phyloP scores from a whole-genome alignment of 2,329 filamentous ascomycete species.

The Cadophora sp. region DNA sequence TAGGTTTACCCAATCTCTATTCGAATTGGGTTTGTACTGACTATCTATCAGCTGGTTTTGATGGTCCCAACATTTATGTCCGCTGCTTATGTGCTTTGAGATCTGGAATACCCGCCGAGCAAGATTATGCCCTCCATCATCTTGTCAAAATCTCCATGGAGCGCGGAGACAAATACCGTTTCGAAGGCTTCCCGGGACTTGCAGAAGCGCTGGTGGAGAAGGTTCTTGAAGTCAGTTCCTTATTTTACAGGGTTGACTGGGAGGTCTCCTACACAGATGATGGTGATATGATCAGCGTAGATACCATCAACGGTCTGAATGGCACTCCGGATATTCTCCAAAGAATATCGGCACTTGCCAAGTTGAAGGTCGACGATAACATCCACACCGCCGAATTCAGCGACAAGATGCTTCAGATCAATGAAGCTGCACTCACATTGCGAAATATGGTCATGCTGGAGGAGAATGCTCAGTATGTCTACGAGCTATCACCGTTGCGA shows the following conservation, averaged over 20 bases:
- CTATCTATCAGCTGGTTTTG: slow-evolving; percentile 57
- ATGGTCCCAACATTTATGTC: slow-evolving; percentile 89
- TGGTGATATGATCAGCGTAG: slow-evolving; percentile 55
- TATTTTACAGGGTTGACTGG: slow-evolving; percentile 88
- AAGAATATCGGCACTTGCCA: slow-evolving; percentile 69
- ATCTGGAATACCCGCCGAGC: slow-evolving; percentile 79
- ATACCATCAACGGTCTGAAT: slow-evolving; percentile 67
- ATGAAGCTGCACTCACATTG: slow-evolving; percentile 85
- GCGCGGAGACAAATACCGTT: slow-evolving; percentile 93
- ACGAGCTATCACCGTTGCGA: slow-evolving; percentile 75
- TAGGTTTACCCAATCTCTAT: slow-evolving; percentile 49
- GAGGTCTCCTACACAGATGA: slow-evolving; percentile 75
- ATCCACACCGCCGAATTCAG: slow-evolving; percentile 75
- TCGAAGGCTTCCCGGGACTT: slow-evolving; percentile 87
- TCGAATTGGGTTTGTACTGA: slow-evolving; percentile 34
- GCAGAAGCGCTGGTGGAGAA: slow-evolving; percentile 90
- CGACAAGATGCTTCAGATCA: slow-evolving; percentile 76
- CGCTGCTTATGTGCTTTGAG: slow-evolving; percentile 84
- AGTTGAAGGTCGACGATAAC: slow-evolving; percentile 67
- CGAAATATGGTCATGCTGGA: slow-evolving; percentile 95
- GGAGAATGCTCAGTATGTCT: slow-evolving; percentile 85
- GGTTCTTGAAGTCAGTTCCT: slow-evolving; percentile 75
- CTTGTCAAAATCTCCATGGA: slow-evolving; percentile 95
- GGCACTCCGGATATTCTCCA: slow-evolving; percentile 77
- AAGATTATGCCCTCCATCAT: slow-evolving; percentile 92